Base-by-base conservation (phyloP, 768 basidiomycete genomes). In the Tulasnella sp. region DNA sequence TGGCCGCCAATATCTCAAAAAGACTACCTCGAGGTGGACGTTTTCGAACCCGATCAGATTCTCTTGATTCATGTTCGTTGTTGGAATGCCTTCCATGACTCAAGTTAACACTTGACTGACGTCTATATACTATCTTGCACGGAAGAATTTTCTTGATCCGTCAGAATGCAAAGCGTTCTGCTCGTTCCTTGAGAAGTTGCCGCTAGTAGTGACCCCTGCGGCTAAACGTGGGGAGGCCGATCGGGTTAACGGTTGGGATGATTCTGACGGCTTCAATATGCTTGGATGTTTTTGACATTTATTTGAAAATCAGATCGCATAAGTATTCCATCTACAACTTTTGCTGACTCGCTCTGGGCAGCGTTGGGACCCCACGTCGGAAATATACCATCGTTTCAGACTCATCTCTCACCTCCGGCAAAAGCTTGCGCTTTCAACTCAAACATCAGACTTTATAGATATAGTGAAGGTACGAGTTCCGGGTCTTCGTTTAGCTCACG, bases 381-480 rank as follows among this genome's bases (percentile, higher is more conserved):
- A 1, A 84, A 84, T 1, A 90, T 92, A 77, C 85, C 81, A 81
- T 88, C 82, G 5, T 85, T 86, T 77, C 79, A 78, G 73, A 81
- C 81, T 78, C 82, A 81, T 72, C 77, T 80, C 73, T 57, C 82
- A 69, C 81, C 83, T 81, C 70, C 80, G 23, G 85, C 88, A 76
- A 80, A 84, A 20, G 87, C 89, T 0, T 87, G 90, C 81, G 90
- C 89, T 1, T 87, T 91, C 77, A 93, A 93, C 83, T 88, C 90
- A 1, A 93, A 93, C 82, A 93, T 93, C 42, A 86, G 93, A 39
- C 83, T 93, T 79, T 93, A 93, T 83, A 90, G 90, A 80, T 93
- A 92, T 82, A 15, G 40, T 40, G 29, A 46, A 0, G 46, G 74
- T 57, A 13, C 23, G 46, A 7, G 13, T 39, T 2, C 10, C 5